Percentiles rank a stretch among this genome's conserved stretches.
phyloP scores from a whole-genome alignment of 2,329 filamentous ascomycete species.

The Colletotrichum truncatum region DNA sequence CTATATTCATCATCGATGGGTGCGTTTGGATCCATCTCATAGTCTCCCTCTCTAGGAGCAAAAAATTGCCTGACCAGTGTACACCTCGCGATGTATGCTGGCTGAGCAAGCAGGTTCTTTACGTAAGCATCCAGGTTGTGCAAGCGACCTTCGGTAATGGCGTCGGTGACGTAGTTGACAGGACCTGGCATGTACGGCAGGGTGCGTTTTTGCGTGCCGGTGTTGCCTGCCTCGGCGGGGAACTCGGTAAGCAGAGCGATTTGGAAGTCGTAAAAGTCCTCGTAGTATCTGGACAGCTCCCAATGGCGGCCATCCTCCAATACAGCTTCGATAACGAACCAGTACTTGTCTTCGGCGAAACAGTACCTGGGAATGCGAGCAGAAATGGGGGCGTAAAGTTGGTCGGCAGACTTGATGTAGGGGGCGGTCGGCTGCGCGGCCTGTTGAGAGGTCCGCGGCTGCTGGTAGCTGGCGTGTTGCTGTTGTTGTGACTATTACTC shows the following conservation, averaged over 20 bases:
- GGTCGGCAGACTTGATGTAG: slow-evolving; percentile 53
- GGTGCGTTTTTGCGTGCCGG: slow-evolving; percentile 79
- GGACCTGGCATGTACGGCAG: slow-evolving; percentile 98
- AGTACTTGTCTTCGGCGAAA: slow-evolving; percentile 97
- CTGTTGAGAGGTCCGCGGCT: slow-evolving; percentile 38
- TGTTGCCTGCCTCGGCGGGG: slow-evolving; percentile 91
- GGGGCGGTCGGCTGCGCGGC: slow-evolving; percentile 51
- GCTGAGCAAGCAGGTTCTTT: slow-evolving; percentile 86
- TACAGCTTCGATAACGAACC: slow-evolving; percentile 94
- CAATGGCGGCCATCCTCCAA: slow-evolving; percentile 92
- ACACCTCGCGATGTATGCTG: slow-evolving; percentile 84
- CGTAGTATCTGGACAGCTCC: slow-evolving; percentile 94
- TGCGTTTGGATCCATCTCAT: slow-evolving; percentile 82
- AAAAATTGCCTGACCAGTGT: slow-evolving; percentile 91
- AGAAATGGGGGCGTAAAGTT: slow-evolving; percentile 78
- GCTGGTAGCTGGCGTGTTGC: slow-evolving; percentile 39
- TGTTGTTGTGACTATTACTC: slow-evolving; percentile 15
- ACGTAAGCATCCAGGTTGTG: slow-evolving; percentile 96
- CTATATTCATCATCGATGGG: slow-evolving; percentile 77
- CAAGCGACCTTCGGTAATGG: slow-evolving; percentile 91
- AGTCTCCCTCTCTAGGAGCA: slow-evolving; percentile 87
- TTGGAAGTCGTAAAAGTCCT: slow-evolving; percentile 99
- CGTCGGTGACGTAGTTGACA: slow-evolving; percentile 97
- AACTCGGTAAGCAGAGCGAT: slow-evolving; percentile 94
- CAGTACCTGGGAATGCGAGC: slow-evolving; percentile 93